Base-by-base conservation (phyloP, 345 rosid species). In the Lenwebbia sp. region DNA sequence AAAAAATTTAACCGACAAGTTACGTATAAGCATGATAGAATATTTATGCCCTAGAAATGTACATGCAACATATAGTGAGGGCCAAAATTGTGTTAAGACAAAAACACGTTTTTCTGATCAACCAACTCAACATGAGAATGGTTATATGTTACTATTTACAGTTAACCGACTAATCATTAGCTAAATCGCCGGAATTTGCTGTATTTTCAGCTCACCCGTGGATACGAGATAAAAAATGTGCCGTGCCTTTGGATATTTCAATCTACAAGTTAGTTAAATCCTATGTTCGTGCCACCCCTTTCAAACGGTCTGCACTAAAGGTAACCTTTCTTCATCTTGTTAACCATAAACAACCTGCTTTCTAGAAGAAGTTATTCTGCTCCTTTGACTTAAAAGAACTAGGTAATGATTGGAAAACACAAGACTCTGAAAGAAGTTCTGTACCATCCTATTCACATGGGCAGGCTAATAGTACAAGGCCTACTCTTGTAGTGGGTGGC, bases 281-380 rank as follows among this genome's bases (percentile, higher is more conserved):
- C 76, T 97, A 96, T 86, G 88, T 95, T 25, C 96, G 91, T 82
- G 96, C 94, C 65, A 88, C 98, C 10, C 96, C 98, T 82, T 92
- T 95, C 86, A 94, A 92, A 88, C 92, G 92, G 87, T 95, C 97
- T 83, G 99, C 99, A 52, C 90, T 95, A 62, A 96, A 92, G 99
- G 99, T 96, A 91, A 57, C 85, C 82, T 52, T 76, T 47, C 90
- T 83, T 76, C 76, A 84, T 52, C 8, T 60, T 51, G 30, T 53
- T 81, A 62, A 25, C 15, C 40, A 28, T 21, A 41, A 57, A 53
- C 54, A 17, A 53, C 2, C 47, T 70, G 26, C 81, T 70, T 70
- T 33, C 23, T 8, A 33, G 44, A 65, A 30, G 23, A 15, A 30
- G 76, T 65, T 30, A 65, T 65, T 65, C 23, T 65, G 76, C 76